phyloP scores from a whole-genome alignment of 768 basidiomycete species.

The Leccinum variicolor region DNA sequence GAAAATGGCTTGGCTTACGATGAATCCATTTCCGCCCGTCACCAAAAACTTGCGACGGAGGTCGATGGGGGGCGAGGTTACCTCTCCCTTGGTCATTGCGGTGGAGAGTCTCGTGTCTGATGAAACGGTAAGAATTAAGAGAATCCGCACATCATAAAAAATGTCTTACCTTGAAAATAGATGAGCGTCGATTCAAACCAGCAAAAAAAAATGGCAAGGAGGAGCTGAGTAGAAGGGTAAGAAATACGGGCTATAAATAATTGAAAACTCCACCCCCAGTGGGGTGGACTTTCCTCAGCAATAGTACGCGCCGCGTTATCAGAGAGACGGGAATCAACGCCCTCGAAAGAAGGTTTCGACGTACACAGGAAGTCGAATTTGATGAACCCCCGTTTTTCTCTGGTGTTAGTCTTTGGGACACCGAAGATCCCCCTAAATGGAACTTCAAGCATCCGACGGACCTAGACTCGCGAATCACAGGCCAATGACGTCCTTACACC shows the following conservation, averaged over 20 bases:
- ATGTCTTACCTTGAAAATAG: background rate
- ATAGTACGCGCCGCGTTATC: background rate
- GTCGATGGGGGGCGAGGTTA: background rate
- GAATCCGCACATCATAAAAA: background rate
- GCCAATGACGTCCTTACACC: background rate
- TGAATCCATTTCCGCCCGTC: slow-evolving; percentile 52
- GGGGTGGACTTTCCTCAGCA: background rate
- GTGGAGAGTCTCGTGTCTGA: background rate
- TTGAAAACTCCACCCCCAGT: background rate
- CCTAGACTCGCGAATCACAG: no score
- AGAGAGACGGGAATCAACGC: background rate
- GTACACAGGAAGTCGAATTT: background rate
- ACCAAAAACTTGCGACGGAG: slow-evolving; percentile 32
- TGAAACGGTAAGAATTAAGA: background rate
- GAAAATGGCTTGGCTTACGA: slow-evolving; percentile 33
- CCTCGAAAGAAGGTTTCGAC: background rate
- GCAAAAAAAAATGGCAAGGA: background rate
- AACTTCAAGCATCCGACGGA: background rate
- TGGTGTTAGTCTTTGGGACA: background rate
- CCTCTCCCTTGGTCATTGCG: slow-evolving; percentile 1
- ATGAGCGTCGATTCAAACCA: background rate
- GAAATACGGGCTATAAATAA: slow-evolving; percentile 3
- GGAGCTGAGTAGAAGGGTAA: background rate
- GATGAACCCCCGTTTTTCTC: background rate
- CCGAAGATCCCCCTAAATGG: slow-evolving; percentile 6